Evolutionary conservation across 768 basidiomycete species (phyloP), one percentile per base, ranked within the genome.

Genomic region (Phaeolepiota aurea): DNA sequence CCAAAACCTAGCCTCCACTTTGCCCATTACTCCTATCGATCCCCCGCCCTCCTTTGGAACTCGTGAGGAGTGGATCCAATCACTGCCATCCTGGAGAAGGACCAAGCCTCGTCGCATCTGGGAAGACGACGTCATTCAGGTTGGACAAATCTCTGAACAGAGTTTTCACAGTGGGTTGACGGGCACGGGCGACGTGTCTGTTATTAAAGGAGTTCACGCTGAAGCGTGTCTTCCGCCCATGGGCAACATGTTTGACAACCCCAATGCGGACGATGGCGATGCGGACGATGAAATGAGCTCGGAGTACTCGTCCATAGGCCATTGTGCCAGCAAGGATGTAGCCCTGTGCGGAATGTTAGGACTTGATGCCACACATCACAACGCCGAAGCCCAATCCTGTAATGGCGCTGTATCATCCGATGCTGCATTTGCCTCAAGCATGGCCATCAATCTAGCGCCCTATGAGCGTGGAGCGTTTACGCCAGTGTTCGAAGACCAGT

Each of bases 221-320:
- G 71, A 86, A 75, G 79, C 81, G 78, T 79, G 80, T 69, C 72
- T 79, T 79, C 82, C 83, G 82, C 85, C 85, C 84, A 63, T 69
- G 58, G 59, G 56, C 49, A 55, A 58, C 48, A 45, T 63, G 45
- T 45, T 57, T 20, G 41, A 35, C 43, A 38, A 30, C 34, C 28
- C 38, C n/a, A 35, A 16, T 35, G 7, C 43, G 35, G 47, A 46
- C 42, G 62, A 59, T 31, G 64, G 55, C 21, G 67, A 68, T 43
- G 51, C 54, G 20, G 64, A 72, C 48, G 62, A 71, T 49, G 70
- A 71, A 46, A 70, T 74, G 66, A 62, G 57, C 50, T 61, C 59
- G 23, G 60, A 59, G 41, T 62, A 55, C 38, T 59, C 57, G 30
- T 47, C 62, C 46, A 51, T 64, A 47, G 65, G 71, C 48, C 56